These are phyloP conservation scores for Dioszegia hungarica DNA, from an alignment of 768 basidiomycete species.

Conservation along the genomic window DNA sequence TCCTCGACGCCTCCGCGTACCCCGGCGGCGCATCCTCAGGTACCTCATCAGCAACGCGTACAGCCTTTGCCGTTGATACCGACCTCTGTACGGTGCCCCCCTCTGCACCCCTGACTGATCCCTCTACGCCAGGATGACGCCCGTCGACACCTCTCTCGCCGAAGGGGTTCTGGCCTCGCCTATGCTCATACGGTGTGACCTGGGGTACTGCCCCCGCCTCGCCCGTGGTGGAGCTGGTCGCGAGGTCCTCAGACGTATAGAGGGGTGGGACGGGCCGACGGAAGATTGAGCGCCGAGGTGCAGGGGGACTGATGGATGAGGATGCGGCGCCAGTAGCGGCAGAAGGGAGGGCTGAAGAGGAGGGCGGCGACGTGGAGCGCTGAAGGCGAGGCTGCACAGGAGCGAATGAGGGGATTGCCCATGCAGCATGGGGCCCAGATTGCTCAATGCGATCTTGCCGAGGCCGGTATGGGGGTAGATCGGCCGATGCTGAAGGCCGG, in stretches of 20 bases:
- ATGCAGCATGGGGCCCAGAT: neutral
- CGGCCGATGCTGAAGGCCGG: neutral
- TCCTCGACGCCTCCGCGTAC: neutral
- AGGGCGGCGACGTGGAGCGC: no score
- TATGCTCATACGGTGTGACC: neutral
- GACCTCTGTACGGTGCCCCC: neutral
- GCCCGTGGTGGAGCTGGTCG: neutral
- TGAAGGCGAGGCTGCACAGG: no score
- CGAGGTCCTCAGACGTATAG: neutral
- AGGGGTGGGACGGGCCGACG: slow-evolving; percentile 1
- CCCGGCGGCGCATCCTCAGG: neutral
- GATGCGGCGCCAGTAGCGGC: no score
- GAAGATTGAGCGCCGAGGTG: slow-evolving; percentile 1
- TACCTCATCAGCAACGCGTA: neutral
- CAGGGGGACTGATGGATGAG: no score
- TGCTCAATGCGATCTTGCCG: no score
- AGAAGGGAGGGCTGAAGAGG: neutral
- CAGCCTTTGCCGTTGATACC: neutral
- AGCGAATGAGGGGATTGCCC: no score
- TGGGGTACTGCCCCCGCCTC: neutral
- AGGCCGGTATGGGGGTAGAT: neutral
- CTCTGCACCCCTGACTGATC: neutral
- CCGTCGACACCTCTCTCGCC: neutral
- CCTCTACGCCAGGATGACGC: neutral
- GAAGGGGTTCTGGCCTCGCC: neutral